Percentiles rank a stretch among this genome's conserved stretches.
Evolutionary conservation across 805 yeast species (phyloP).

Genomic region (Metschnikowia amazonensis): DNA sequence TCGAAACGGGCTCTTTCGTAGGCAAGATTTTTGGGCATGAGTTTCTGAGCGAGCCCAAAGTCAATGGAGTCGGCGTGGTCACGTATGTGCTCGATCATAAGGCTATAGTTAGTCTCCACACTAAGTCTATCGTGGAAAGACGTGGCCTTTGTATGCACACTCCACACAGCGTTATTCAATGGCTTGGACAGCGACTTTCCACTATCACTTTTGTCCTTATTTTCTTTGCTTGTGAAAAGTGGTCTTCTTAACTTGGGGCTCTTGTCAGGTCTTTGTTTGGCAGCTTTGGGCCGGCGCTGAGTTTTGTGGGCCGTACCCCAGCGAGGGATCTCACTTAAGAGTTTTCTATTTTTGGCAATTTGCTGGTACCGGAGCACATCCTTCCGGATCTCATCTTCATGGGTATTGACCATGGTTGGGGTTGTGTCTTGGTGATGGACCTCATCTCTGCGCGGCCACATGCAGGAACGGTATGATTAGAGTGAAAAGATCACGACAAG

Average conservation of each 20-base stretch:
- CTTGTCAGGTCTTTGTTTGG: neutral
- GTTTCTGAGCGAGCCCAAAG: slow-evolving; percentile 21
- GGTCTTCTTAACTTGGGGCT: slow-evolving; percentile 1
- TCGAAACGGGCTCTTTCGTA: slow-evolving; percentile 21
- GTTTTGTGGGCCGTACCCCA: neutral
- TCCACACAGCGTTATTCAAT: neutral
- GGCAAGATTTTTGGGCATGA: slow-evolving; percentile 25
- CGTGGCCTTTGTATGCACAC: slow-evolving; percentile 1
- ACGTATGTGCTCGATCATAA: slow-evolving; percentile 19
- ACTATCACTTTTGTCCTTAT: neutral
- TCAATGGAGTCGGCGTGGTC: slow-evolving; percentile 20
- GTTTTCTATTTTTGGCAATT: slow-evolving; percentile 13
- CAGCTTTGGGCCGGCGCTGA: neutral
- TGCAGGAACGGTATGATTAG: too few relatives aligned
- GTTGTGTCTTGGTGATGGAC: neutral
- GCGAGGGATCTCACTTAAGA: slow-evolving; percentile 2
- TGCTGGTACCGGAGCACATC: slow-evolving; percentile 22
- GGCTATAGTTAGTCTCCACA: slow-evolving; percentile 18
- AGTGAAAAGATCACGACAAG: too few relatives aligned
- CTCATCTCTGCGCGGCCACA: neutral
- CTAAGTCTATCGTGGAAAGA: slow-evolving; percentile 20
- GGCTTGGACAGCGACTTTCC: neutral
- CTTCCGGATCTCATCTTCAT: slow-evolving; percentile 14
- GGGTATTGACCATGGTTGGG: neutral
- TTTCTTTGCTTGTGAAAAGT: neutral